Percentiles rank a stretch among this genome's conserved stretches.
Conservation (phyloP, 495 filamentous ascomycete species). For the Penicillium steckii region DNA sequence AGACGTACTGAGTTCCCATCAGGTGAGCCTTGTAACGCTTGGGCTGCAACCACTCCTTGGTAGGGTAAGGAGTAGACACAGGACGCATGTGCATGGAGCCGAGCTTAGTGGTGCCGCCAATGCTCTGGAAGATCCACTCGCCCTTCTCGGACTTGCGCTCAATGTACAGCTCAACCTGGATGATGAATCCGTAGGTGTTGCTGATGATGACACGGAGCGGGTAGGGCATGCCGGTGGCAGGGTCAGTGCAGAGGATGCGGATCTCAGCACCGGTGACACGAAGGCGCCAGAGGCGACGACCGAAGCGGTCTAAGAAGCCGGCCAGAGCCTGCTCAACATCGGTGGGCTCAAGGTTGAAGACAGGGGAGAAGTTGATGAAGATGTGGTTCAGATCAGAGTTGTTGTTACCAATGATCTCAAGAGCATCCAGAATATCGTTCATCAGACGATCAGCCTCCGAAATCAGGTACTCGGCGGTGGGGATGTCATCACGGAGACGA, state of each 20-base stretch:
- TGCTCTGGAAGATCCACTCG: conserved; percentile 97
- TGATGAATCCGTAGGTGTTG: conserved; percentile 98
- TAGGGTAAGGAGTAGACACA: conserved; percentile 89
- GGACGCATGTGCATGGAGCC: conserved; percentile 92
- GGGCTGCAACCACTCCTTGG: conserved; percentile 97
- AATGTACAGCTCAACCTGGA: conserved; percentile 95
- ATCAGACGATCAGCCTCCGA: conserved; percentile 95
- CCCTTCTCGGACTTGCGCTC: conserved; percentile 97
- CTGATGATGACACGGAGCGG: conserved; percentile 95
- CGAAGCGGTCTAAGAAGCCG: conserved; percentile 95
- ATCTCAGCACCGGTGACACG: conserved; percentile 98
- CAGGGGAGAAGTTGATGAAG: conserved; percentile 97
- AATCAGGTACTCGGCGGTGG: conserved; percentile 95
- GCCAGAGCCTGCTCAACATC: conserved; percentile 94
- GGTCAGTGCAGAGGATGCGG: conserved; percentile 95
- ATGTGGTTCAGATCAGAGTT: conserved; percentile 99
- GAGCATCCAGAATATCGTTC: conserved; percentile 94
- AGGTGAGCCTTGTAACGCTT: conserved; percentile 99
- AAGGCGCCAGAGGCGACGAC: conserved; percentile 90
- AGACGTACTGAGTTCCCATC: conserved; percentile 99
- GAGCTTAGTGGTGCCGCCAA: conserved; percentile 90
- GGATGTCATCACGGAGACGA: conserved; percentile 92
- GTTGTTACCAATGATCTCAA: conserved; percentile 98
- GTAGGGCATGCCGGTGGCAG: conserved; percentile 78
- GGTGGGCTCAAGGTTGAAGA: conserved; percentile 85